phyloP scores from a whole-genome alignment of 2,329 filamentous ascomycete species.

The Westerdykella ornata region DNA sequence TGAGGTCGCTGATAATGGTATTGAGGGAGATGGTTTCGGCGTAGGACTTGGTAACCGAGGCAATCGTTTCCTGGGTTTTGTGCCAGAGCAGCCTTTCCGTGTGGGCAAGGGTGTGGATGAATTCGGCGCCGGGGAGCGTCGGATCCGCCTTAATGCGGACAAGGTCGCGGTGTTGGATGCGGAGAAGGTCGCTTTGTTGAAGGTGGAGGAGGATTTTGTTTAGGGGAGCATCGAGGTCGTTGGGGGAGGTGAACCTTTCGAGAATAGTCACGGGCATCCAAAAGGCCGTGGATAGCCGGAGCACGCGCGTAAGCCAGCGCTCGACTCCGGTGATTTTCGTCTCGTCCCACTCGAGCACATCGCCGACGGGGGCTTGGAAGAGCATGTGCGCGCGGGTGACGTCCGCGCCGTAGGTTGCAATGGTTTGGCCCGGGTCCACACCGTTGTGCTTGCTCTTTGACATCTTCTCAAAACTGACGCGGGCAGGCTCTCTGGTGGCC shows the following conservation, averaged over 20 bases:
- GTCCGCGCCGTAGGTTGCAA: constrained; percentile 71
- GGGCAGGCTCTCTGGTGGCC: constrained; percentile 53
- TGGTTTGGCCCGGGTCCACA: constrained; percentile 69
- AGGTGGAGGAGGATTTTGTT: constrained; percentile 13
- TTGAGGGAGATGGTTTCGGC: constrained; percentile 70
- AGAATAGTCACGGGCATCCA: constrained; percentile 20
- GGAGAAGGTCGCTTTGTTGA: constrained; percentile 4
- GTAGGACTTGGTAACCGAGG: constrained; percentile 61
- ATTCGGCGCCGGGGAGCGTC: background rate
- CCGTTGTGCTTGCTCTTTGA: constrained; percentile 93
- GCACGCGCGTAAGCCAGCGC: constrained; percentile 67
- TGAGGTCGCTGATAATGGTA: constrained; percentile 76
- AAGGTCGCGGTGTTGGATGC: background rate
- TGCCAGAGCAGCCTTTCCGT: constrained; percentile 52
- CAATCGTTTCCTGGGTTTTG: constrained; percentile 60
- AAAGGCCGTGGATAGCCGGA: constrained; percentile 44
- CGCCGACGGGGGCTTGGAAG: constrained; percentile 77
- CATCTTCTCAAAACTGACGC: constrained; percentile 79
- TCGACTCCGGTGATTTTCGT: constrained; percentile 73
- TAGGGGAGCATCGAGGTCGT: constrained; percentile 10
- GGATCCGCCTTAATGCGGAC: background rate
- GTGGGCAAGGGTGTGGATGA: constrained; percentile 13
- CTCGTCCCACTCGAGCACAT: constrained; percentile 84
- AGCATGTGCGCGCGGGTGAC: constrained; percentile 79
- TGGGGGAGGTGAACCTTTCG: constrained; percentile 4